Base-by-base conservation (phyloP, 1,284 basidiomycete genomes). In the Puccinia horiana region DNA sequence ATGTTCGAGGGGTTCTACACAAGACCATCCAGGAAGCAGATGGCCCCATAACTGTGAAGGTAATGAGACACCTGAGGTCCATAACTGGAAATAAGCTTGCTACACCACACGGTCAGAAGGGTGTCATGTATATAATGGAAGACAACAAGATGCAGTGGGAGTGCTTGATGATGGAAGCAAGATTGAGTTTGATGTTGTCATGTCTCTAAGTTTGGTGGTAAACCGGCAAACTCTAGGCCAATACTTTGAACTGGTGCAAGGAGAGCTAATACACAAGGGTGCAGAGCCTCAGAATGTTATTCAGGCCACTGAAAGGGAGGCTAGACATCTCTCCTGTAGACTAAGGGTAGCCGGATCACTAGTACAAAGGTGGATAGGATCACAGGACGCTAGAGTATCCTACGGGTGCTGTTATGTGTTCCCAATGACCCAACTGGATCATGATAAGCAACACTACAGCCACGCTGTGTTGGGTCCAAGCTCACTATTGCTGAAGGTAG, bases 21-120 rank as follows among this genome's bases (percentile, higher is more conserved):
- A 9, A 23, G 9, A n/a, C 23, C 6, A 58, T 5, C 6, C 29
- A 6, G 6, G 56, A 58, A 9, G 23, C 6, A 6, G 29, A 58
- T 20, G 56, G 56, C 11, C 23, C 29, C 9, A 6, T 58, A 23
- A 58, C 56, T n/a, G 56, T 58, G 6, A 58, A 58, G 56, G 56
- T 58, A 9, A n/a, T 32, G 23, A 58, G 56, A n/a, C n/a, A n/a
- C n/a, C n/a, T n/a, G n/a, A n/a, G n/a, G n/a, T n/a, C n/a, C n/a
- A n/a, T 63, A 11, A 63, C 61, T 3, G 61, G 61, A 14, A 63
- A 63, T 20, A 63, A 63, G 61, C 61, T 63, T 29, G 61, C 61
- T 20, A 63, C 61, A 6, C 8, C 61, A 29, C 61, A 63, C 26
- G 61, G 61, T 9, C 61, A 63, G 26, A 63, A 63, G 29, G 61